Percentiles rank a stretch among this genome's conserved stretches.
These are phyloP conservation scores for Gryganskiella cystojenkinii DNA, from an alignment of 192 early-diverging fungal species.

Conservation along the genomic window DNA sequence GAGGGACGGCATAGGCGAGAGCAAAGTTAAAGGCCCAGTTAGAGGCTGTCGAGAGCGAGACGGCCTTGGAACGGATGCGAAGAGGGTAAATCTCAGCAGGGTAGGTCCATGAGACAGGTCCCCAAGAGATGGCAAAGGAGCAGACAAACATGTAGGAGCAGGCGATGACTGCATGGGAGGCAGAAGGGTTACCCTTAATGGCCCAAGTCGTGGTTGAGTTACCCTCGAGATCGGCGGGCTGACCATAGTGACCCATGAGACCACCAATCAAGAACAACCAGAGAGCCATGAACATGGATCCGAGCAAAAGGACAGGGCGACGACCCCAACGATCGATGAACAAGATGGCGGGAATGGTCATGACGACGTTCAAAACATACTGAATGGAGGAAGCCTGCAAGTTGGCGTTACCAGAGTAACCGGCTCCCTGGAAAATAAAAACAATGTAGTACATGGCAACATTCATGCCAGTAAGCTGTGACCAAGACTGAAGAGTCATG, in stretches of 20 bases:
- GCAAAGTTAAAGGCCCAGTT: conserved; percentile 93
- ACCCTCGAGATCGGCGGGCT: conserved; percentile 6
- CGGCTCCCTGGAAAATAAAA: conserved; percentile 52
- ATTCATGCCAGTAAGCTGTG: conserved; percentile 90
- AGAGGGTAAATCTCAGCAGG: conserved; percentile 93
- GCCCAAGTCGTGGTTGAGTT: conserved; percentile 32
- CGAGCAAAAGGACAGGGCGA: conserved; percentile 77
- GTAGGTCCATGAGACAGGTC: conserved; percentile 92
- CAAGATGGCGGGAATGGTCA: conserved; percentile 87
- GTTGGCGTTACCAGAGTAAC: conserved; percentile 59
- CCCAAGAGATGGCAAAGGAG: conserved; percentile 91
- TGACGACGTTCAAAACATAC: conserved; percentile 82
- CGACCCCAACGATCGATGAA: conserved; percentile 87
- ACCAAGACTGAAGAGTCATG: conserved; percentile 76
- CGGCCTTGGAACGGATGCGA: conserved; percentile 86
- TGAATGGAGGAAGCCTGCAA: conserved; percentile 73
- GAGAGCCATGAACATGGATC: conserved; percentile 73
- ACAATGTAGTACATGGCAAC: conserved; percentile 83
- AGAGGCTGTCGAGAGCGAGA: conserved; percentile 83
- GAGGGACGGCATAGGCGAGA: conserved; percentile 76
- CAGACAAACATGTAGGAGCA: conserved; percentile 84
- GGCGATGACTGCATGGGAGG: conserved; percentile 67
- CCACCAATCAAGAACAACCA: conserved; percentile 72
- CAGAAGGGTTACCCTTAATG: conserved; percentile 41
- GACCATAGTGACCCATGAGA: conserved; percentile 57